These are phyloP conservation scores for Apiospora phragmitis DNA, from an alignment of 2,329 filamentous ascomycete genomes.

Conservation along the genomic window DNA sequence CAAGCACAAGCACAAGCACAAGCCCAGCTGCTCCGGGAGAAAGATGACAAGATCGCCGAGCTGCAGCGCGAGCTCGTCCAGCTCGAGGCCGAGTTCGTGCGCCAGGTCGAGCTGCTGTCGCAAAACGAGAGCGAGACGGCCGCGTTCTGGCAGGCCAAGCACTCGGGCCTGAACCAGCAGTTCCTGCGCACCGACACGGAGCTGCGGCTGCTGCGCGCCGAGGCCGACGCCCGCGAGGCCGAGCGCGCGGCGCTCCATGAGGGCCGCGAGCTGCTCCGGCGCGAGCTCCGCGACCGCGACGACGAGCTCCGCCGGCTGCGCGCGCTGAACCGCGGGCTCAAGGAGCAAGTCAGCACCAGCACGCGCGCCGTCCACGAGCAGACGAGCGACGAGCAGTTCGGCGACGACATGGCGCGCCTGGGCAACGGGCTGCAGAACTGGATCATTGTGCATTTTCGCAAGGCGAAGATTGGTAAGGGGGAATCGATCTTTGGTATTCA, in stretches of 20 bases:
- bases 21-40: conserved; percentile 39
- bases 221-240: conserved; percentile 48
- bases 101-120: conserved; percentile 53
- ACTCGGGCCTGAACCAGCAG: conserved; percentile 53
- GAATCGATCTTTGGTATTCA: background rate
- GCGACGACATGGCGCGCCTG: conserved; percentile 59
- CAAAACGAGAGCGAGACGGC: conserved; percentile 56
- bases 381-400: conserved; percentile 66
- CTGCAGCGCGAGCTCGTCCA: conserved; percentile 53
- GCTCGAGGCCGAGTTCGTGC: conserved; percentile 55
- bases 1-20: no score
- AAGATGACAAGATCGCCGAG: conserved; percentile 52
- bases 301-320: conserved; percentile 56
- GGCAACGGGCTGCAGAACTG: conserved; percentile 73
- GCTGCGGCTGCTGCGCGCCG: conserved; percentile 49
- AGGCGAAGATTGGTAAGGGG: conserved; percentile 55
- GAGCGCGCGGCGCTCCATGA: conserved; percentile 51
- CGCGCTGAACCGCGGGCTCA: conserved; percentile 65
- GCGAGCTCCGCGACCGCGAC: conserved; percentile 50
- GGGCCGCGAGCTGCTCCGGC: conserved; percentile 48
- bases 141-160: conserved; percentile 59
- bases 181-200: conserved; percentile 54
- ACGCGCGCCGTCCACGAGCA: conserved; percentile 55
- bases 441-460: conserved; percentile 69
- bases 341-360: conserved; percentile 70